phyloP scores from a whole-genome alignment of 495 filamentous ascomycete species.

The Podospora didyma region DNA sequence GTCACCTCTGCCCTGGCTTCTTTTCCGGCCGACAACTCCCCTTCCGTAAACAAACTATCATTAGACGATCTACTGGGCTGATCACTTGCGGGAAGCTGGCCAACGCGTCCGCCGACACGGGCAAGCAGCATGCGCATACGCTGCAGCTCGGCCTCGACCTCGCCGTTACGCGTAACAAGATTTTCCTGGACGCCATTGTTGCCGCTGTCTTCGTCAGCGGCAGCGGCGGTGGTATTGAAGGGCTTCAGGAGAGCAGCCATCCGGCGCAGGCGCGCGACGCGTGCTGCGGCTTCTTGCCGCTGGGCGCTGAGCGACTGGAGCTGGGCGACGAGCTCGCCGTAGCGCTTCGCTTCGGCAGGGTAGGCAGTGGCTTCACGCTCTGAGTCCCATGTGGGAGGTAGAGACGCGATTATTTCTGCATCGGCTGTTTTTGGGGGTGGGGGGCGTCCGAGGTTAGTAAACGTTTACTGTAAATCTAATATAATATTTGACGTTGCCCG shows the following conservation, averaged over 20 bases:
- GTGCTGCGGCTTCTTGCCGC: constrained; percentile 50
- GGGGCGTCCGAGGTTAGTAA: neutral
- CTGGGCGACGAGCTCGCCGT: constrained; percentile 49
- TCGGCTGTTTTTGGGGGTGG: constrained; percentile 36
- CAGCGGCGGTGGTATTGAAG: constrained; percentile 31
- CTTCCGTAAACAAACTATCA: no score
- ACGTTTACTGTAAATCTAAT: neutral
- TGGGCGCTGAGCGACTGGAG: constrained; percentile 49
- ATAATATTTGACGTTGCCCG: no score
- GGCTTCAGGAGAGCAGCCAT: constrained; percentile 57
- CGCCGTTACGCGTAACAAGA: constrained; percentile 68
- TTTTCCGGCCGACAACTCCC: no score
- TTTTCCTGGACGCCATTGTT: constrained; percentile 62
- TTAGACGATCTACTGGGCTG: no score
- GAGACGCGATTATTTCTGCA: constrained; percentile 35
- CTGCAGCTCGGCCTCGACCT: constrained; percentile 67
- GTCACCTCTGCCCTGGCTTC: no score
- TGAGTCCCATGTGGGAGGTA: constrained; percentile 38
- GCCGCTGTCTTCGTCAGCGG: neutral
- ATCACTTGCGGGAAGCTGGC: constrained; percentile 15
- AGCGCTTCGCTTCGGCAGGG: constrained; percentile 40
- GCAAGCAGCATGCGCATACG: constrained; percentile 72
- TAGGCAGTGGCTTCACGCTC: constrained; percentile 24
- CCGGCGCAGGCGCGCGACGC: constrained; percentile 52
- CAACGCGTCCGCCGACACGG: constrained; percentile 61